Percentiles rank a stretch among this genome's conserved stretches.
Conservation (phyloP, 2,329 filamentous ascomycete species). For the Epichloe coenophiala region DNA sequence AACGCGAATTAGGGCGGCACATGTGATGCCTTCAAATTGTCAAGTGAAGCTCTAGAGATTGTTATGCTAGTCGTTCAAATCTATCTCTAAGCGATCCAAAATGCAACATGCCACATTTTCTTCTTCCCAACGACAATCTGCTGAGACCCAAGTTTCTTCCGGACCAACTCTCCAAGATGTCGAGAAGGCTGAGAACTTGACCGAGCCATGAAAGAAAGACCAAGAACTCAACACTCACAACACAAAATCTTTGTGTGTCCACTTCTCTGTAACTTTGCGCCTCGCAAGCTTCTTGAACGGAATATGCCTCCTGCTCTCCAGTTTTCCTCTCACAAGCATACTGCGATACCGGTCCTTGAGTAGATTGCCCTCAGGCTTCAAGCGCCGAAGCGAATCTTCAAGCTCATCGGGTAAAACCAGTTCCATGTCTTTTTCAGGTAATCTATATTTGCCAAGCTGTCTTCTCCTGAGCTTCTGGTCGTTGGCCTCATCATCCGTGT, state of each 20-base stretch:
- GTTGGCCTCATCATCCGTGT: slow-evolving; percentile 42
- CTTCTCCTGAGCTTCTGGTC: slow-evolving; percentile 54
- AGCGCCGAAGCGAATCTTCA: slow-evolving; percentile 63
- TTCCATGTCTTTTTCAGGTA: slow-evolving; percentile 71
- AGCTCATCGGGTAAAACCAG: slow-evolving; percentile 72
- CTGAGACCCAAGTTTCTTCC: background rate
- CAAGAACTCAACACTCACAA: background rate
- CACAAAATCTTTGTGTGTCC: slow-evolving; percentile 87
- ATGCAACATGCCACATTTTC: too few relatives aligned
- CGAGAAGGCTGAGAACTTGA: background rate
- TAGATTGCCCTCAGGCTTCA: slow-evolving; percentile 93
- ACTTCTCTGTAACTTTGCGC: slow-evolving; percentile 82
- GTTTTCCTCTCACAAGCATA: slow-evolving; percentile 74
- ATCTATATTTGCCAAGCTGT: slow-evolving; percentile 57
- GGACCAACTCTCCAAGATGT: background rate
- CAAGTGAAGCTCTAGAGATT: too few relatives aligned
- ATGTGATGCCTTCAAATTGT: background rate
- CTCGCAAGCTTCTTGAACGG: slow-evolving; percentile 73
- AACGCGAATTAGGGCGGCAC: background rate
- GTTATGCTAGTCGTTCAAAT: too few relatives aligned
- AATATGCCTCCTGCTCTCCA: slow-evolving; percentile 70
- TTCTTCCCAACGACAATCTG: too few relatives aligned
- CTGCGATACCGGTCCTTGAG: slow-evolving; percentile 85
- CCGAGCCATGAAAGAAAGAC: background rate
- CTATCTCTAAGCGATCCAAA: too few relatives aligned